Percentiles rank a stretch among this genome's conserved stretches.
Conservation (phyloP, 2,329 filamentous ascomycete species). For the Sphaerulina populicola region DNA sequence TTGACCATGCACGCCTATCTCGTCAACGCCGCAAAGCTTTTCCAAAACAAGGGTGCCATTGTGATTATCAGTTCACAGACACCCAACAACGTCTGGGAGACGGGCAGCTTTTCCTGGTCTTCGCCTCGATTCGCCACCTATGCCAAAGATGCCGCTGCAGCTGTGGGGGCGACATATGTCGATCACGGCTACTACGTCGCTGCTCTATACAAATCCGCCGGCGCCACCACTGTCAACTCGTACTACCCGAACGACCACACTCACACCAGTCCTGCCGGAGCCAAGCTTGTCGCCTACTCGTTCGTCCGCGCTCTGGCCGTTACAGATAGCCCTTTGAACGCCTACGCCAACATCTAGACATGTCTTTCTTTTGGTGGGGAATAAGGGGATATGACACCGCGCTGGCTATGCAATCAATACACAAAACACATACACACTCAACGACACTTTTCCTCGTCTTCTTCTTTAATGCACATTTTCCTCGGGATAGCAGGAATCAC, state of each 20-base stretch:
- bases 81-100: conserved; percentile 57
- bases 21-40: conserved; percentile 47
- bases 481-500: conserved; percentile 22
- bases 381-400: too few species aligned
- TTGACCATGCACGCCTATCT: conserved; percentile 55
- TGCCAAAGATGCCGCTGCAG: conserved; percentile 45
- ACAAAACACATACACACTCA: background rate
- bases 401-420: too few species aligned
- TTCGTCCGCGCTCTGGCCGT: conserved; percentile 39
- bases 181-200: conserved; percentile 54
- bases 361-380: too few species aligned
- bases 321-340: conserved; percentile 10
- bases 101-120: conserved; percentile 43
- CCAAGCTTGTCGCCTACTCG: conserved; percentile 48
- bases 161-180: conserved; percentile 44
- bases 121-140: conserved; percentile 52
- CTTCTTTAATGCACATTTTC: conserved; percentile 8
- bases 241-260: conserved; percentile 53
- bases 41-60: conserved; percentile 51
- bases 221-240: conserved; percentile 40
- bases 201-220: conserved; percentile 44
- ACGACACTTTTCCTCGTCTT: conserved; percentile 3
- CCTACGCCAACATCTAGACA: background rate
- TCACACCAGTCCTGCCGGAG: conserved; percentile 50
- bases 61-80: conserved; percentile 54